Conservation (phyloP, 768 basidiomycete genomes). For the Mycena albidolilacea region DNA sequence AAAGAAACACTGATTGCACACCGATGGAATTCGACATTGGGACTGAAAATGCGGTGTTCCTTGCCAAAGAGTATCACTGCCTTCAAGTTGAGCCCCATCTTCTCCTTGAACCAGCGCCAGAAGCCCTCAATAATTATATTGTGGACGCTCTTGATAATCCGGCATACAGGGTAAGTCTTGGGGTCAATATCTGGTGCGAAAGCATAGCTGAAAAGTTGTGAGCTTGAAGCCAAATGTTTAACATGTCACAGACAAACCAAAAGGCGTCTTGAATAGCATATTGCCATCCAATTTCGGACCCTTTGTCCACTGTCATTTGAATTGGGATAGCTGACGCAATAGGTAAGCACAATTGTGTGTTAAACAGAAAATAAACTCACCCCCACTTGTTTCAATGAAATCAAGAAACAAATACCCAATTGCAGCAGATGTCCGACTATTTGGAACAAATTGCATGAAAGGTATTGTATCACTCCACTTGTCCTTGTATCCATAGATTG, state of each 20-base stretch:
- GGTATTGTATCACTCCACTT: slow-evolving; percentile 45
- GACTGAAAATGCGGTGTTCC: slow-evolving; percentile 32
- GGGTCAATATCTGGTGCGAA: slow-evolving; percentile 44
- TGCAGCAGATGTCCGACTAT: slow-evolving; percentile 40
- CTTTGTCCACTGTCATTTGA: slow-evolving; percentile 48
- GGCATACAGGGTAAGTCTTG: slow-evolving; percentile 33
- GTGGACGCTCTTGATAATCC: slow-evolving; percentile 44
- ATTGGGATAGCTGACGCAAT: slow-evolving; percentile 44
- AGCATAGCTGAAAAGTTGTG: slow-evolving; percentile 28
- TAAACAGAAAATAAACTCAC: slow-evolving; percentile 35
- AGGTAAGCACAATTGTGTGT: not conserved
- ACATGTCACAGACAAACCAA: slow-evolving; percentile 14
- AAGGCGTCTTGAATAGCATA: slow-evolving; percentile 18
- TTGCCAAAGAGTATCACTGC: too few species aligned
- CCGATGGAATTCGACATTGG: slow-evolving; percentile 17
- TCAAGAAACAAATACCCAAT: slow-evolving; percentile 53
- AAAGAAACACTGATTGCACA: not conserved
- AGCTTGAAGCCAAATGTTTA: not conserved
- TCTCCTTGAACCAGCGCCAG: slow-evolving; percentile 47
- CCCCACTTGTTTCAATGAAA: slow-evolving; percentile 44
- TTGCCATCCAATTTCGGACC: slow-evolving; percentile 48
- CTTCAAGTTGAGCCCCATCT: slow-evolving; percentile 19
- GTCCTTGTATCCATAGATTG: slow-evolving; percentile 38
- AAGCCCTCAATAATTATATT: slow-evolving; percentile 49
- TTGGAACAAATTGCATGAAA: slow-evolving; percentile 44